phyloP scores from a whole-genome alignment of 1,139 yeast species.

The Trichomonascaceae sp. region DNA sequence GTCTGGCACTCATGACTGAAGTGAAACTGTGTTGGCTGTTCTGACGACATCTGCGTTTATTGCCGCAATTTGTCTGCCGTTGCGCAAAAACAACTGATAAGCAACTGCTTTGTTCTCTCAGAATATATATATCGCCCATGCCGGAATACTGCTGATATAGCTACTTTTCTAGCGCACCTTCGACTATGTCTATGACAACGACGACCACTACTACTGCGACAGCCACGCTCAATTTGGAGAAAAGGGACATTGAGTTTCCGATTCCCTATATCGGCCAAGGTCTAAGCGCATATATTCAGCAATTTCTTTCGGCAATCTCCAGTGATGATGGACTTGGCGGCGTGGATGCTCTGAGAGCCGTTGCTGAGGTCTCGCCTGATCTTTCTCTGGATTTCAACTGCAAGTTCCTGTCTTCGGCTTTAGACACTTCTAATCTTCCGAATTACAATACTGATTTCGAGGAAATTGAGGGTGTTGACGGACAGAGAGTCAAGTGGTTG shows the following conservation, averaged over 20 bases:
- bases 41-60: neutral
- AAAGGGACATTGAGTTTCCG: neutral
- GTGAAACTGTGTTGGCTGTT: neutral
- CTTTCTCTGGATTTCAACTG: neutral
- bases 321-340: neutral
- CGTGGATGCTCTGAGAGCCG: neutral
- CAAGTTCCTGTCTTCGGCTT: neutral
- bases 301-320: neutral
- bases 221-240: neutral
- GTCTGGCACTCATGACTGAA: neutral
- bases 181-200: neutral
- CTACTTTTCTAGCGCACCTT: neutral
- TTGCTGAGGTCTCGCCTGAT: neutral
- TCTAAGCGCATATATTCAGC: neutral
- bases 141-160: neutral
- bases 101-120: neutral
- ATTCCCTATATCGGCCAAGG: neutral
- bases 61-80: neutral
- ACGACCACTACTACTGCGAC: too few species aligned
- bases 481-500: constrained; percentile 17
- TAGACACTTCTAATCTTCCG: neutral
- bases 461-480: neutral
- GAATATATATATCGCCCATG: too few species aligned
- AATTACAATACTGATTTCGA: neutral
- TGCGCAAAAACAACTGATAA: neutral